Evolutionary conservation across 176 grass and related monocot genomes (phyloP), one percentile per base, ranked within the genome.

Genomic region (Microstegium vimineum): DNA sequence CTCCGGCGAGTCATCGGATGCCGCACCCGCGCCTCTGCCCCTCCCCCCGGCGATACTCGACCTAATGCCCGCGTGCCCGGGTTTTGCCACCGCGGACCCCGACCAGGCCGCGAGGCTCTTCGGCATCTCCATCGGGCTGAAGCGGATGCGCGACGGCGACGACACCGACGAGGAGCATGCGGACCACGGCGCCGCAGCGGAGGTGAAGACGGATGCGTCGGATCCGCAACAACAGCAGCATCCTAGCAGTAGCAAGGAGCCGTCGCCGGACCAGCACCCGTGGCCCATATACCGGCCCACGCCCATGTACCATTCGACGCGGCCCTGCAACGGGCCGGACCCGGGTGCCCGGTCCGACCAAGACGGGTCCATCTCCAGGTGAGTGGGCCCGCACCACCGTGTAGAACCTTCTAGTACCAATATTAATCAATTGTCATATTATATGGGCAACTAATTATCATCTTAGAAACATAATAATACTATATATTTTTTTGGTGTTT

Each of bases 231-330:
- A 28, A 0, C 11, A 26, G 0, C 40, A 27, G 8, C 69, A 45
- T 4, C 69, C 23, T 0, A 31, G 82, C 36, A 69, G 57, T 35
- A 60, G 56, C 52, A 15, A 52, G 40, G 86, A 88, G 38, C 59
- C 25, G 22, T 85, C 75, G 72, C 32, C 69, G 20, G 88, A 93
- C n/a, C 83, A 81, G 83, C 62, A 78, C 15, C 33, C 60, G 16
- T 94, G 89, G 92, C 85, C 92, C 64, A 91, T 94, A 69, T 94
- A 91, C 69, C 78, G 85, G 51, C 88, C 94, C 38, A 84, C 77
- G 25, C 72, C 90, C 23, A 3, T 96, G 66, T 89, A 93, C 76
- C 77, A 91, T 56, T 31, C 86, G 7, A 51, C 54, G 61, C 74
- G 68, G 57, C 43, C 42, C 26, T 89, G 88, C 47, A 91, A 82